Percentiles rank a stretch among this genome's conserved stretches.
Evolutionary conservation across 495 filamentous ascomycete genomes (phyloP).

Genomic region (Hypoxylon rickii): DNA sequence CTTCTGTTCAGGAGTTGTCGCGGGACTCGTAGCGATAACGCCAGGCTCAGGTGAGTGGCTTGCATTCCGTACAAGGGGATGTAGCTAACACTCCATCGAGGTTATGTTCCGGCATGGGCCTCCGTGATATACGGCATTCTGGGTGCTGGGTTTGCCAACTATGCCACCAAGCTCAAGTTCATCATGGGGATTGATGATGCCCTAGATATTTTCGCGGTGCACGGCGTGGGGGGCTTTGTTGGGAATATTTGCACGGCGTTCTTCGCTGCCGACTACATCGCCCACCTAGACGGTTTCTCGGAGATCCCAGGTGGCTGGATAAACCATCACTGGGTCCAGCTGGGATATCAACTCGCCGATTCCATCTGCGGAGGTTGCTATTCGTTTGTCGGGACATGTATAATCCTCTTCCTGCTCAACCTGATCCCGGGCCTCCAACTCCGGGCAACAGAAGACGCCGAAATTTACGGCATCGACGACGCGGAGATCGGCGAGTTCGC

Average conservation of each 20-base stretch:
- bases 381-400: constrained; percentile 81
- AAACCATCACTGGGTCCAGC: constrained; percentile 87
- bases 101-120: constrained; percentile 89
- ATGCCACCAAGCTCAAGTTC: constrained; percentile 96
- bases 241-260: constrained; percentile 89
- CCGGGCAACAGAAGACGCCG: constrained; percentile 80
- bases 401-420: constrained; percentile 89
- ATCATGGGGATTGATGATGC: constrained; percentile 84
- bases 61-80: not conserved
- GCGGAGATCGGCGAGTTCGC: constrained; percentile 97
- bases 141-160: constrained; percentile 86
- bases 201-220: constrained; percentile 92
- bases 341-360: constrained; percentile 87
- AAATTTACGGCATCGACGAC: constrained; percentile 92
- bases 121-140: constrained; percentile 89
- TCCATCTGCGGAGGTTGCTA: constrained; percentile 82
- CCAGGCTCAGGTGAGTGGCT: constrained; percentile 68
- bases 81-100: constrained; percentile 38
- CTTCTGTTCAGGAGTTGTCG: constrained; percentile 93
- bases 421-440: constrained; percentile 82
- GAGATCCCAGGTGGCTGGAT: constrained; percentile 85
- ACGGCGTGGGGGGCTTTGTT: constrained; percentile 83
- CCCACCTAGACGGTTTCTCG: constrained; percentile 78
- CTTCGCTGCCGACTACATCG: constrained; percentile 93
- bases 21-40: constrained; percentile 91